Evolutionary conservation across 2,329 filamentous ascomycete species (phyloP), one percentile per base, ranked within the genome.

Genomic region (Chaetothyriales sp.): DNA sequence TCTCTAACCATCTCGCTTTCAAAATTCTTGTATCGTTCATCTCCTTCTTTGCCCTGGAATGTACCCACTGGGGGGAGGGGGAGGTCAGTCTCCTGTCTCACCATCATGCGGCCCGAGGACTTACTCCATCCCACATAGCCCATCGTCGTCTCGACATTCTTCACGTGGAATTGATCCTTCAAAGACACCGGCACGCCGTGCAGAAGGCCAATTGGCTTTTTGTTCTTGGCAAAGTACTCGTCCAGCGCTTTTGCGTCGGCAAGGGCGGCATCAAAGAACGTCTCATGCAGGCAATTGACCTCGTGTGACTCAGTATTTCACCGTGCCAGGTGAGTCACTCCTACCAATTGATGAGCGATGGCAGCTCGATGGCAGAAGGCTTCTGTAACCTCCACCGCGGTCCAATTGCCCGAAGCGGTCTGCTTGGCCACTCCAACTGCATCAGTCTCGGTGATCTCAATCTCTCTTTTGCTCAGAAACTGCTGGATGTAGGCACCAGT

Each of bases 391-490:
- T 75, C 75, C 9, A 77, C 71, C 1, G 78, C 76, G 6, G 68
- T 76, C 79, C 79, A 82, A 54, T 60, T 57, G 1, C 78, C 78
- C 1, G 68, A 66, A 0, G 70, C 72, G 1, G 77, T 80, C 45
- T 75, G 74, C 47, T 73, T 67, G 0, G 75, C 73, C 51, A 83
- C 79, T 0, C 70, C 74, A 5, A 75, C 71, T 2, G 78, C 77
- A 61, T 78, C 75, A 4, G 74, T 76, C 58, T 81, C 77, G 0
- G 80, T 83, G 52, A 83, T 82, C 44, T 76, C 72, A 10, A 82
- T 67, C 58, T 83, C 80, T 43, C 69, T 63, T 18, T 70, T 52
- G 5, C 66, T 70, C 1, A 83, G 67, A 55, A 72, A 82, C 50
- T 80, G 72, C 28, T 77, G 73, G 44, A 81, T 73, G 56, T 76